These are phyloP conservation scores for Atkinsonella texensis DNA, from an alignment of 2,329 filamentous ascomycete genomes.

Conservation along the genomic window DNA sequence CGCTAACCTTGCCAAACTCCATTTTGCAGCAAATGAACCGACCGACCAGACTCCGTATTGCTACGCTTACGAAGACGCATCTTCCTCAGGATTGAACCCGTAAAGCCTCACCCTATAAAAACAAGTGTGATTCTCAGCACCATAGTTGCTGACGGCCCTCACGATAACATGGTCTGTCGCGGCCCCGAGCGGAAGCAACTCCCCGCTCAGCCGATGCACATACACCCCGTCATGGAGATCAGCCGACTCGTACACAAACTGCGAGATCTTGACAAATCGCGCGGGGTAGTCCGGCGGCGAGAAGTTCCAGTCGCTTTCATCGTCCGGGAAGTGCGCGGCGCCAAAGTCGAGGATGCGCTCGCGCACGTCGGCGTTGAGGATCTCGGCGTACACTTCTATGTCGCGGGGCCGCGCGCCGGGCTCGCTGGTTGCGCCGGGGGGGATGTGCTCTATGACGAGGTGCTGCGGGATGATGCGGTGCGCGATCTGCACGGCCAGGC, in stretches of 20 bases:
- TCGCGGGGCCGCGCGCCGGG: slow-evolving; percentile 50
- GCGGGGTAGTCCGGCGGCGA: slow-evolving; percentile 15
- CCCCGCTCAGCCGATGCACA: slow-evolving; percentile 39
- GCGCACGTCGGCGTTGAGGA: slow-evolving; percentile 33
- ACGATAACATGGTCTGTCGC: slow-evolving; percentile 41
- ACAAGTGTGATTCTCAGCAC: slow-evolving; percentile 46
- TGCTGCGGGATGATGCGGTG: slow-evolving; percentile 52
- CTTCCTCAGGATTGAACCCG: slow-evolving; percentile 25
- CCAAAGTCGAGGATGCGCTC: slow-evolving; percentile 32
- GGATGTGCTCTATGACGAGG: slow-evolving; percentile 61
- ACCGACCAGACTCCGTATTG: too few species aligned
- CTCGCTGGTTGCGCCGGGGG: slow-evolving; percentile 47
- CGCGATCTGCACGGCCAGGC: slow-evolving; percentile 52
- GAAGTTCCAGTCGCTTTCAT: slow-evolving; percentile 18
- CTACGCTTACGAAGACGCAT: neutral
- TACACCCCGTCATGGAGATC: slow-evolving; percentile 33
- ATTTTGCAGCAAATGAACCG: too few species aligned
- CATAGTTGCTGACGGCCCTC: slow-evolving; percentile 46
- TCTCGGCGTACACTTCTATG: slow-evolving; percentile 57
- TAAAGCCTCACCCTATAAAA: slow-evolving; percentile 53
- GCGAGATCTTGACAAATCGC: slow-evolving; percentile 44
- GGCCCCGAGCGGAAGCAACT: slow-evolving; percentile 35
- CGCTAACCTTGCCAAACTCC: too few species aligned
- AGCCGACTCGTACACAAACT: slow-evolving; percentile 40
- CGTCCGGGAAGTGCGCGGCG: slow-evolving; percentile 26